Percentiles rank a stretch among this genome's conserved stretches.
These are phyloP conservation scores for Mortierella sp. DNA, from an alignment of 371 early-diverging fungal species.

Conservation along the genomic window DNA sequence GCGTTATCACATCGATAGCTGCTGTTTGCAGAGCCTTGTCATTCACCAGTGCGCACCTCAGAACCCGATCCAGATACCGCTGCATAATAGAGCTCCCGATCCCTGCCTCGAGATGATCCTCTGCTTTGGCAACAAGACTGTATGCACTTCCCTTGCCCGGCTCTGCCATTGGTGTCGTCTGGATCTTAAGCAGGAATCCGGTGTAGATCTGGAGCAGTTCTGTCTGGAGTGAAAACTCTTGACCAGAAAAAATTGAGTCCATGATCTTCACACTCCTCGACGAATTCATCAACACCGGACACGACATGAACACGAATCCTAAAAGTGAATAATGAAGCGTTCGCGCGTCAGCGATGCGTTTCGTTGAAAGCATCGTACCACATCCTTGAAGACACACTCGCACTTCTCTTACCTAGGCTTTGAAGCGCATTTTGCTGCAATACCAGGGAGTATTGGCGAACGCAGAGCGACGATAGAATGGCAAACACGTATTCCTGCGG, in stretches of 20 bases:
- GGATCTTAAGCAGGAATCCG: conserved; percentile 80
- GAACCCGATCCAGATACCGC: conserved; percentile 77
- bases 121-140: conserved; percentile 34
- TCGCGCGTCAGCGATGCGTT: neutral
- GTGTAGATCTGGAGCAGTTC: conserved; percentile 79
- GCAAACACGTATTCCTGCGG: conserved; percentile 28
- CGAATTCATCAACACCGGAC: conserved; percentile 79
- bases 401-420: conserved; percentile 58
- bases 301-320: conserved; percentile 79
- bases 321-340: conserved; percentile 29
- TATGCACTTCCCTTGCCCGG: neutral
- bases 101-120: conserved; percentile 40
- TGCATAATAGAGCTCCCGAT: conserved; percentile 90
- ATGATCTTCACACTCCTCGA: conserved; percentile 71
- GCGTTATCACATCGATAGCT: conserved; percentile 83
- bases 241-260: conserved; percentile 73
- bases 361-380: neutral
- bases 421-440: conserved; percentile 60
- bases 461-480: conserved; percentile 10
- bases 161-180: conserved; percentile 58
- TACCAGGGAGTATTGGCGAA: conserved; percentile 16
- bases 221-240: conserved; percentile 64
- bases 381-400: neutral
- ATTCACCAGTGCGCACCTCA: conserved; percentile 73
- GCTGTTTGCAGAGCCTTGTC: conserved; percentile 64